phyloP scores from a whole-genome alignment of 2,329 filamentous ascomycete genomes.

The Elsinoe perseae region DNA sequence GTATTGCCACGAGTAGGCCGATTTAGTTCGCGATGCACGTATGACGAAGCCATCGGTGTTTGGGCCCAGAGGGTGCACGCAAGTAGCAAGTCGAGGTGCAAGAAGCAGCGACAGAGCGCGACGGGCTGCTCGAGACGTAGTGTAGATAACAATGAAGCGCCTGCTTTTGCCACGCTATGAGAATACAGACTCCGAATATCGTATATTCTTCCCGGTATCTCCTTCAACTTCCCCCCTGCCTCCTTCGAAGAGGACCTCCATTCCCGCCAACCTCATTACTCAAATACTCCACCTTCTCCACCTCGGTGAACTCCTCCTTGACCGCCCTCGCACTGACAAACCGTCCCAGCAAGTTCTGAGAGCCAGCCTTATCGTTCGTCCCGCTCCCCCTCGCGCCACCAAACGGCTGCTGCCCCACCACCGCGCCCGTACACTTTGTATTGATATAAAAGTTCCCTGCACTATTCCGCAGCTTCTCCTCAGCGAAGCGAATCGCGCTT shows the following conservation, averaged over 20 bases:
- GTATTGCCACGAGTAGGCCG: too few species aligned
- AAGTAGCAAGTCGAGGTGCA: too few species aligned
- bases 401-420: conserved; percentile 35
- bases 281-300: conserved; percentile 44
- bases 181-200: background rate
- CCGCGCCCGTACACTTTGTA: conserved; percentile 58
- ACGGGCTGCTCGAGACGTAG: background rate
- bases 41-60: too few species aligned
- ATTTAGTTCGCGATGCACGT: too few species aligned
- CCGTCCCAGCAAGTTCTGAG: conserved; percentile 42
- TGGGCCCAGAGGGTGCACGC: too few species aligned
- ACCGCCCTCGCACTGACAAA: conserved; percentile 51
- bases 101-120: too few species aligned
- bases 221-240: background rate
- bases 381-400: conserved; percentile 50
- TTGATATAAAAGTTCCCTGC: conserved; percentile 85
- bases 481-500: conserved; percentile 56
- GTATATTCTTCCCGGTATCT: background rate
- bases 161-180: conserved; percentile 7
- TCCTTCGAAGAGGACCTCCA: background rate
- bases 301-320: conserved; percentile 49
- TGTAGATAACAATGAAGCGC: conserved; percentile 1
- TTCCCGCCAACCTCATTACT: conserved; percentile 39
- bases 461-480: conserved; percentile 62
- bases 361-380: conserved; percentile 53